phyloP scores from a whole-genome alignment of 2,329 filamentous ascomycete species.

The Didymella sp. region DNA sequence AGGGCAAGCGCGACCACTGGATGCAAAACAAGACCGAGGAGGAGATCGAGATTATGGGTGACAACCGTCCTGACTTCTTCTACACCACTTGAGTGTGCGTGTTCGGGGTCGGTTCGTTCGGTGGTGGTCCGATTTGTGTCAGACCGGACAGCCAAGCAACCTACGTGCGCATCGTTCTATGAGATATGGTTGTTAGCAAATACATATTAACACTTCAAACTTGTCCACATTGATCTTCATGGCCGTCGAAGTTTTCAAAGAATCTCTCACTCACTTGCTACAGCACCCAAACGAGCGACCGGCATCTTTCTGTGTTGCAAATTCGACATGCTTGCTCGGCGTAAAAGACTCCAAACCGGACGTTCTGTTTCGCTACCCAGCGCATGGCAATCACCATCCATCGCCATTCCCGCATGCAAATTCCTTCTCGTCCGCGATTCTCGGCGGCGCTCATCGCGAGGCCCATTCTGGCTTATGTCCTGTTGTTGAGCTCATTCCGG shows the following conservation, averaged over 20 bases:
- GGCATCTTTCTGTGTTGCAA: background rate
- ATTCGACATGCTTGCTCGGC: no score
- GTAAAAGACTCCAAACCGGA: background rate
- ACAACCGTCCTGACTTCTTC: conserved; percentile 71
- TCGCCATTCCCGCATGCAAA: background rate
- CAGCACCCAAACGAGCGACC: no score
- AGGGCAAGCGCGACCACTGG: conserved; percentile 71
- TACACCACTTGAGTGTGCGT: conserved; percentile 64
- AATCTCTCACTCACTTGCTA: background rate
- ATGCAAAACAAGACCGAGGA: conserved; percentile 68
- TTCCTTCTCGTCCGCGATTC: background rate
- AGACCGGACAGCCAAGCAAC: background rate
- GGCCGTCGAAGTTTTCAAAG: background rate
- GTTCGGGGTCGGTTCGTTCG: background rate
- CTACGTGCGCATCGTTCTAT: conserved; percentile 2
- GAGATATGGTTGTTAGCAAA: conserved; percentile 10
- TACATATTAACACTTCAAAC: background rate
- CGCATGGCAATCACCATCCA: background rate
- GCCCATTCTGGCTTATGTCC: background rate
- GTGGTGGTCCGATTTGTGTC: background rate
- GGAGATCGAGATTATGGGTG: conserved; percentile 72
- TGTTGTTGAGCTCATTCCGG: background rate
- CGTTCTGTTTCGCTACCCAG: background rate
- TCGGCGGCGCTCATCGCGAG: background rate
- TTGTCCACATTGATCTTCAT: background rate